Percentiles rank a stretch among this genome's conserved stretches.
Evolutionary conservation across 2,329 filamentous ascomycete species (phyloP).

Genomic region (Diaporthe velutina): DNA sequence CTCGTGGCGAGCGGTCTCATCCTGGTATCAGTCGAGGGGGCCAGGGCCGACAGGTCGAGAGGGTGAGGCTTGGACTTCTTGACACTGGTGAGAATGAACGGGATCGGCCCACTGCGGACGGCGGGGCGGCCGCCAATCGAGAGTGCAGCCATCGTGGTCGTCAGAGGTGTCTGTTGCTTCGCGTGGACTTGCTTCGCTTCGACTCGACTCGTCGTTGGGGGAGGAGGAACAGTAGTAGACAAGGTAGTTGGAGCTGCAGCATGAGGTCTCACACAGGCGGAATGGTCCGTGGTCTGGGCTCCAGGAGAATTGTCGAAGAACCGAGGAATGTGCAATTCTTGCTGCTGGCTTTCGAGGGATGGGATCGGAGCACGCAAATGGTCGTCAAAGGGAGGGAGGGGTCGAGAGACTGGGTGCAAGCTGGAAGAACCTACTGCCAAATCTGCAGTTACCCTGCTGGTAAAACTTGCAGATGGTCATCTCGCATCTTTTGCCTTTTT

Average conservation of each 20-base stretch:
- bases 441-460: conserved; percentile 65
- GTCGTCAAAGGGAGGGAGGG: background rate
- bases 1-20: background rate
- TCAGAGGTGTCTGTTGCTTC: background rate
- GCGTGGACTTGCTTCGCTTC: background rate
- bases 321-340: background rate
- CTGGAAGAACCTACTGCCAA: conserved; percentile 58
- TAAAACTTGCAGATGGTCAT: conserved; percentile 61
- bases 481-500: conserved; percentile 26
- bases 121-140: background rate
- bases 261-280: background rate
- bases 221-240: background rate
- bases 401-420: background rate
- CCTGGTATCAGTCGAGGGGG: background rate
- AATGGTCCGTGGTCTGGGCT: background rate
- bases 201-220: background rate
- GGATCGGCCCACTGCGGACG: conserved; percentile 6
- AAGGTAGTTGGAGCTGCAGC: background rate
- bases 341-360: background rate
- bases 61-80: conserved; percentile 1
- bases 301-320: background rate
- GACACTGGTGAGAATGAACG: background rate
- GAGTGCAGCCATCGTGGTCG: background rate
- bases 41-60: conserved; percentile 11
- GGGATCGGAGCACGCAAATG: background rate